Evolutionary conservation across 1,284 basidiomycete genomes (phyloP).

Genomic region (Ceratobasidium sp.): DNA sequence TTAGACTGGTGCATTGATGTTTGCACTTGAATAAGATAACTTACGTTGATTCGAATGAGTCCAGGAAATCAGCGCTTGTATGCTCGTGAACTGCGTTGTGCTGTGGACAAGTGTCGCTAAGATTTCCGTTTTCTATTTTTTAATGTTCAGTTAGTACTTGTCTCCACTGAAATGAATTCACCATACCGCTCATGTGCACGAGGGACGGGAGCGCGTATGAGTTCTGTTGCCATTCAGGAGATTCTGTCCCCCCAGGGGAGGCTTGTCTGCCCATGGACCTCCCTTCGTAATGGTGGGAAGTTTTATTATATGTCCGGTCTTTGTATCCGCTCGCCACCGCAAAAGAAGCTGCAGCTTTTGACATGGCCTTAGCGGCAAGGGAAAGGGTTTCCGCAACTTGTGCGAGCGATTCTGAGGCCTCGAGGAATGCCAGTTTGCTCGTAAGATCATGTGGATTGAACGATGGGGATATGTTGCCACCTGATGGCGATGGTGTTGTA

Average conservation of each 20-base stretch:
- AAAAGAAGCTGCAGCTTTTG: constrained; percentile 17
- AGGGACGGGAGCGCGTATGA: background rate
- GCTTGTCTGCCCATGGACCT: background rate
- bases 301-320: background rate
- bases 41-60: too few species aligned
- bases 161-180: too few species aligned
- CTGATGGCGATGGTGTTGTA: constrained; percentile 31
- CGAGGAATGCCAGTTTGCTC: background rate
- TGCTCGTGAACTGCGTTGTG: too few species aligned
- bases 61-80: too few species aligned
- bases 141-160: too few species aligned
- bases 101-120: too few species aligned
- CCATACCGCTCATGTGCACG: too few species aligned
- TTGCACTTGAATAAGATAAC: too few species aligned
- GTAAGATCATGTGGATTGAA: constrained; percentile 10
- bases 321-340: background rate
- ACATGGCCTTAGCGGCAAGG: constrained; percentile 16
- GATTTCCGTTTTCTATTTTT: too few species aligned
- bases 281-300: too few species aligned
- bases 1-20: too few species aligned
- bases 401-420: constrained; percentile 12
- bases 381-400: background rate
- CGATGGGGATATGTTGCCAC: background rate
- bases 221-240: constrained; percentile 6
- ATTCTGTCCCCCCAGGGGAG: background rate